phyloP scores from a whole-genome alignment of 73 alveolate species.

The Blepharisma japonicum region DNA sequence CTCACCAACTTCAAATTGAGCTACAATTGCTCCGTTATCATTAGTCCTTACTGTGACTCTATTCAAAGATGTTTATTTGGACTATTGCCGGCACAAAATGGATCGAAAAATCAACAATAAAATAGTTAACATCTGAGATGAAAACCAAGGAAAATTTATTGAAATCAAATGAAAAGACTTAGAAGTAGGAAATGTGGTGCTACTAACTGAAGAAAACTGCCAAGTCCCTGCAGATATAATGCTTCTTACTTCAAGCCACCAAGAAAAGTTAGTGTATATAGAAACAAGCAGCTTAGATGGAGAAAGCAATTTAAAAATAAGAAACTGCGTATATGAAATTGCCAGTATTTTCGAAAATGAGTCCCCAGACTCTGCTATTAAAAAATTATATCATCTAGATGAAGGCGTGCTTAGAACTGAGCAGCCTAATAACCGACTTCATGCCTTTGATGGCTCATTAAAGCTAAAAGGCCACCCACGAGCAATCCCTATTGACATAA shows the following conservation, averaged over 20 bases:
- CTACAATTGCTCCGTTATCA: constrained; percentile 77
- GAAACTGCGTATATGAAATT: constrained; percentile 59
- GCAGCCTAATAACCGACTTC: constrained; percentile 65
- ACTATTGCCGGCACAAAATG: constrained; percentile 39
- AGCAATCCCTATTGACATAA: constrained; percentile 63
- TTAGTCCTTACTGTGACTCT: constrained; percentile 73
- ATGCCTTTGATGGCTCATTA: constrained; percentile 69
- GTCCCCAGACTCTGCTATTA: neutral
- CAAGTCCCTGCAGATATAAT: constrained; percentile 84
- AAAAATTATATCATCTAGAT: neutral
- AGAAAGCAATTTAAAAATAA: constrained; percentile 94
- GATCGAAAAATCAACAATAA: constrained; percentile 24
- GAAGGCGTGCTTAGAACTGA: constrained; percentile 30
- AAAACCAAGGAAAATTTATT: neutral
- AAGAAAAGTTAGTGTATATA: constrained; percentile 71
- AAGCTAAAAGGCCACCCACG: constrained; percentile 33
- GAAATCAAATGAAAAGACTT: constrained; percentile 16
- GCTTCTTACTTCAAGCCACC: constrained; percentile 60
- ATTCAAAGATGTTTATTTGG: constrained; percentile 84
- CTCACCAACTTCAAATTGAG: constrained; percentile 45
- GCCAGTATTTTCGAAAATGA: constrained; percentile 38
- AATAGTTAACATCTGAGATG: neutral
- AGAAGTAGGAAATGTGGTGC: constrained; percentile 30
- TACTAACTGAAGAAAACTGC: constrained; percentile 45
- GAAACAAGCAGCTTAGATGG: constrained; percentile 99